phyloP scores from a whole-genome alignment of 208 protist species.

The Naegleria fowleri region DNA sequence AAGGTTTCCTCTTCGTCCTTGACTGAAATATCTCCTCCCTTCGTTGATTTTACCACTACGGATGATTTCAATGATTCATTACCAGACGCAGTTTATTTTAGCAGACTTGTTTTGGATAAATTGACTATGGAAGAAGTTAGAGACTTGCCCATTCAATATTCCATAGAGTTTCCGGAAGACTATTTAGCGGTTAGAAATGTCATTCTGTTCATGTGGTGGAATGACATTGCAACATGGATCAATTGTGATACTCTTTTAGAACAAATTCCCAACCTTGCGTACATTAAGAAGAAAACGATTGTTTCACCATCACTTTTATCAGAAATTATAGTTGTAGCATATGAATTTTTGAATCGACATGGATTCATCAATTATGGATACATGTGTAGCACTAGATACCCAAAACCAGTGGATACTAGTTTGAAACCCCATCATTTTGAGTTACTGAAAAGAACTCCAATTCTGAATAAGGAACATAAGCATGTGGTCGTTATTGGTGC shows the following conservation, averaged over 20 bases:
- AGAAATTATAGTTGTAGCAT: not conserved
- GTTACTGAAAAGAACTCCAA: not conserved
- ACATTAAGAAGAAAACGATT: not conserved
- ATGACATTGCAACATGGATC: not conserved
- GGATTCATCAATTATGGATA: constrained; percentile 19
- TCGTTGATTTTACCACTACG: not conserved
- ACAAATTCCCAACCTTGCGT: not conserved
- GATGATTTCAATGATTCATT: not conserved
- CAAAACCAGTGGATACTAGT: not conserved
- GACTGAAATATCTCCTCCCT: too few relatives aligned
- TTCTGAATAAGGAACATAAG: not conserved
- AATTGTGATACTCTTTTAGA: not conserved
- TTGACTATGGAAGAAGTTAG: not conserved
- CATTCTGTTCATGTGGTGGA: not conserved
- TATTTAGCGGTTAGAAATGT: not conserved
- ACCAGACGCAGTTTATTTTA: not conserved
- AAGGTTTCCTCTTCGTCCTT: not conserved
- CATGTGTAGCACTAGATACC: not conserved
- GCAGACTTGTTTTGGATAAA: not conserved
- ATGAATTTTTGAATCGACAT: not conserved
- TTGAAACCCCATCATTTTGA: not conserved
- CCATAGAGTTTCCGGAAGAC: not conserved
- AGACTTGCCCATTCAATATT: not conserved
- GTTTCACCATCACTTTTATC: not conserved
- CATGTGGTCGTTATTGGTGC: not conserved